These are phyloP conservation scores for Calonectria naviculata DNA, from an alignment of 2,329 filamentous ascomycete genomes.

Conservation along the genomic window DNA sequence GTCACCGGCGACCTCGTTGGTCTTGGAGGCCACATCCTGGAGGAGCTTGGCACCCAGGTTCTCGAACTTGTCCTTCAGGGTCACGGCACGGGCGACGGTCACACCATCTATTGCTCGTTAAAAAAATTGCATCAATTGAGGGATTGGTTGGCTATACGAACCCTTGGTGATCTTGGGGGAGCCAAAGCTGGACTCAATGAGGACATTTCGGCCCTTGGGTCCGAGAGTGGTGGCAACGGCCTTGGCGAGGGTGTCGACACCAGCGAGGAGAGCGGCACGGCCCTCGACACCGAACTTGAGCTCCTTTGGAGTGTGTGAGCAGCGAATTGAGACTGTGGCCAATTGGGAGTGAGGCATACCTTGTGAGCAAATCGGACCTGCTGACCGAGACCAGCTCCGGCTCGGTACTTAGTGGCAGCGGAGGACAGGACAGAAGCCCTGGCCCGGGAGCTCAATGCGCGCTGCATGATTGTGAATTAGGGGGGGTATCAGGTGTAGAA, in stretches of 20 bases:
- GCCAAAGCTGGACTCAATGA: conserved; percentile 98
- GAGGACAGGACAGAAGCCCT: conserved; percentile 83
- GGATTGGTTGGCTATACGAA: conserved; percentile 54
- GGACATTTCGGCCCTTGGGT: conserved; percentile 97
- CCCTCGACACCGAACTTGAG: conserved; percentile 98
- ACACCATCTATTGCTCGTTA: conserved; percentile 75
- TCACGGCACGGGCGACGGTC: conserved; percentile 88
- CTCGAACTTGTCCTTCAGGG: conserved; percentile 98
- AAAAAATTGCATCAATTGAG: background rate
- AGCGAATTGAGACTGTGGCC: background rate
- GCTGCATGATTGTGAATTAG: conserved; percentile 81
- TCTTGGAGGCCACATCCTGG: conserved; percentile 99
- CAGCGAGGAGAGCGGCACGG: conserved; percentile 87
- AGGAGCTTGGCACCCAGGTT: conserved; percentile 97
- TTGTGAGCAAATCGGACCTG: conserved; percentile 98
- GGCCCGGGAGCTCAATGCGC: conserved; percentile 85
- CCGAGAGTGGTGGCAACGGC: conserved; percentile 96
- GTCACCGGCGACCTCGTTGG: conserved; percentile 98
- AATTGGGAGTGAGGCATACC: conserved; percentile 63
- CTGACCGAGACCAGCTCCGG: conserved; percentile 76
- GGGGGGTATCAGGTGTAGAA: conserved; percentile 42
- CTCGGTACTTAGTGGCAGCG: conserved; percentile 69
- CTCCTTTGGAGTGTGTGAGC: conserved; percentile 70
- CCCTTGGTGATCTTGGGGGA: conserved; percentile 99
- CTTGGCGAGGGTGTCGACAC: conserved; percentile 96